Conservation (phyloP, 108 stramenopile species). For the Cyclostephanos tholiformis region DNA sequence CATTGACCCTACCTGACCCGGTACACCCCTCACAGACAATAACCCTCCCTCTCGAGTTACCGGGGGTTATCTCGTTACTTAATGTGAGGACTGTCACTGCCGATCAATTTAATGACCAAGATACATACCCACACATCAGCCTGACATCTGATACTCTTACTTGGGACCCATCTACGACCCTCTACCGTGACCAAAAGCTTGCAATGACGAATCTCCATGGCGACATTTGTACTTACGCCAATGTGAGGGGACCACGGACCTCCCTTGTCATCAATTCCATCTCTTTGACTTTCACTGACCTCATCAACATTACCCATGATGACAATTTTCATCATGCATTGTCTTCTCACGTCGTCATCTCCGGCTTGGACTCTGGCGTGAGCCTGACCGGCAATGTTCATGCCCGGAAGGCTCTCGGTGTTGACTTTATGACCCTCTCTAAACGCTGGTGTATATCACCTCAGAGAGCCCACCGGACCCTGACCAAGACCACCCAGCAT, state of each 20-base stretch:
- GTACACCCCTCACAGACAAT: background rate
- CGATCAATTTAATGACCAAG: background rate
- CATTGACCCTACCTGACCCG: background rate
- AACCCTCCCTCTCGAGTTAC: background rate
- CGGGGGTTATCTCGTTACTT: background rate
- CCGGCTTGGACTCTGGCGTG: background rate
- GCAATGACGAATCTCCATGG: slow-evolving; percentile 1
- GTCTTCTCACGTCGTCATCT: background rate
- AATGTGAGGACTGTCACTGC: background rate
- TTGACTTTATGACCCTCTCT: slow-evolving; percentile 10
- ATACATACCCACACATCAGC: background rate
- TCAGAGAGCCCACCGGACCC: slow-evolving; percentile 19
- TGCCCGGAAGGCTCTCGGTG: too few relatives aligned
- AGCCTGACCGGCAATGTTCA: background rate
- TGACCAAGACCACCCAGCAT: slow-evolving; percentile 26
- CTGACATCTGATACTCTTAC: slow-evolving; percentile 3
- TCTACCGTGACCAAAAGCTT: background rate
- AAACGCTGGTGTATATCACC: slow-evolving; percentile 36
- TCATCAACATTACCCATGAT: background rate
- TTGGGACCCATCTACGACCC: slow-evolving; percentile 14
- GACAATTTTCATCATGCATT: background rate
- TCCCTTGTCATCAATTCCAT: background rate
- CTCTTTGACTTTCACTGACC: background rate
- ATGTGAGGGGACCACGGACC: background rate
- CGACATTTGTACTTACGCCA: background rate